Evolutionary conservation across 1,139 yeast species (phyloP), one percentile per base, ranked within the genome.

Genomic region (Hemisphaericaspora xylofermentans): DNA sequence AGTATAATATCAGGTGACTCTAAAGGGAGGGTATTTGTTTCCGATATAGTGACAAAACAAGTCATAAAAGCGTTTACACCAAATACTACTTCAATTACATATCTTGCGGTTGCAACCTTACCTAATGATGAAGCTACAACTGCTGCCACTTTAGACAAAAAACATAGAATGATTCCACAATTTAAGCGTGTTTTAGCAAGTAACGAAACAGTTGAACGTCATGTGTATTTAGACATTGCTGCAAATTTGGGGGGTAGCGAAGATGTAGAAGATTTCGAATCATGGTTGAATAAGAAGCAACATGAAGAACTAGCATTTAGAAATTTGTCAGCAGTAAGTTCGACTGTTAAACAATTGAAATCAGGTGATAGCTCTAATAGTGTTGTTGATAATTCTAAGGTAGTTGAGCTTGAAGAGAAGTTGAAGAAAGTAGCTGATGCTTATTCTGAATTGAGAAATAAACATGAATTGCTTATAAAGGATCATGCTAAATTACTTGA

Each of bases 1-100:
- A 61, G 68, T 34, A 55, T 93, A 8, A 66, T 86, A 2, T 79
- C 91, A 8, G 98, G 97, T 17, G 95, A 88, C 57, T 63, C 72
- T 0, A 57, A 58, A 15, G 98, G 98, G 1, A 71, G 78, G 29
- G 79, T 88, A 1, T 75, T 76, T 39, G 75, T 84, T 0, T 75
- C 86, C 54, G 97, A 91, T 58, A 71, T 85, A 7, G 78, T 80
- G 6, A 84, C 96, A 1, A 79, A 80, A 53, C 98, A 93, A 64
- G 82, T 86, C 16, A 68, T 82, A 19, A 81, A 82, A 53, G 76
- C 81, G 19, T 71, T 85, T 48, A 80, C 82, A 42, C 78, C 81
- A 18, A 68, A 83, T 39, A 59, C 70, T 61, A 52, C 74, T 47
- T 44, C 74, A 46, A 57, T 69, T 48, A 51, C 69, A 49, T 49